Percentiles rank a stretch among this genome's conserved stretches.
Evolutionary conservation across 106 monocot species (phyloP).

Genomic region (Xerophyta viscosa): DNA sequence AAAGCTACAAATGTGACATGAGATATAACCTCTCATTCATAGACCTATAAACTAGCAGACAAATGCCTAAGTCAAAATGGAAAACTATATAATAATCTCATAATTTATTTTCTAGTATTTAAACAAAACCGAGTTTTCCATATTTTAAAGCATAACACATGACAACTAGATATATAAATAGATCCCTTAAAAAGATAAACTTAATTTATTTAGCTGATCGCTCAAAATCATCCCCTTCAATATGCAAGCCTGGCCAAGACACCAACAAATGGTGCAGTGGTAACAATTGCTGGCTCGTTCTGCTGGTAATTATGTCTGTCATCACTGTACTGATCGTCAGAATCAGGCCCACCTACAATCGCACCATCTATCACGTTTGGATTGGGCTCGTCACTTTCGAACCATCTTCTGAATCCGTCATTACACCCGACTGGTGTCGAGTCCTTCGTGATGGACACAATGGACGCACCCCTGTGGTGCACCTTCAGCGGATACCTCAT

Average conservation of each 20-base stretch:
- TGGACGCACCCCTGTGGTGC: constrained; percentile 53
- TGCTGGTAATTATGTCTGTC: constrained; percentile 28
- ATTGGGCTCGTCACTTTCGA: constrained; percentile 22
- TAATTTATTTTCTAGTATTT: too few species aligned
- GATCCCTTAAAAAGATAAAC: too few species aligned
- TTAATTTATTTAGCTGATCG: too few species aligned
- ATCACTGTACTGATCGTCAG: constrained; percentile 34
- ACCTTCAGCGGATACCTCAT: constrained; percentile 24
- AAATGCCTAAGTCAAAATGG: too few species aligned
- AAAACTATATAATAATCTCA: too few species aligned
- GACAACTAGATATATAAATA: too few species aligned
- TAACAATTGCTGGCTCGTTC: constrained; percentile 35
- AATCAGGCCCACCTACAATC: constrained; percentile 55
- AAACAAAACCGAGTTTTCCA: too few species aligned
- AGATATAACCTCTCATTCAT: too few species aligned
- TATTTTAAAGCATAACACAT: too few species aligned
- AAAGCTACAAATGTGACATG: too few species aligned
- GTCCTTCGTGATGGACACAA: constrained; percentile 33
- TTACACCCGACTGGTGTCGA: constrained; percentile 22
- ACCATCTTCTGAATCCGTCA: constrained; percentile 27
- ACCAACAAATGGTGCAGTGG: constrained; percentile 37
- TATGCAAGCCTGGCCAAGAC: constrained; percentile 35
- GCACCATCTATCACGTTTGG: constrained; percentile 55
- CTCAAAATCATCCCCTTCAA: too few species aligned
- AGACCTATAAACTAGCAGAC: too few species aligned